Base-by-base conservation (phyloP, 177 flowering plant genomes). In the Vitis hybrid region DNA sequence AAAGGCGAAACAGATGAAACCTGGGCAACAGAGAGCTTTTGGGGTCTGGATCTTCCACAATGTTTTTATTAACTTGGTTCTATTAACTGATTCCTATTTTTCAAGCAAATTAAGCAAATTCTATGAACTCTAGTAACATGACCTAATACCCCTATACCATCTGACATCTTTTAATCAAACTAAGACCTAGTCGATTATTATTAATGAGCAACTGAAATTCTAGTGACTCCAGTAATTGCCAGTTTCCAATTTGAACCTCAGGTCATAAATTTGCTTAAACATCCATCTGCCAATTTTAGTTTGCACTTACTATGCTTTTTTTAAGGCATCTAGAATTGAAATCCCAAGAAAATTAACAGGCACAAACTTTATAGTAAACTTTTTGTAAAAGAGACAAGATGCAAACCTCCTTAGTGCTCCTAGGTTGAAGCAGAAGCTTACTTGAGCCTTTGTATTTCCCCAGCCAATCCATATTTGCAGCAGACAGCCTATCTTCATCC, bases 401-500 rank as follows among this genome's bases (percentile, higher is more conserved):
- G 31, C 48, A 50, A 76, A 94, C 99, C 94, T 94, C 94, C 51
- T 90, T 79, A 59, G 97, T 84, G 85, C 63, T 89, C 71, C 82
- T 81, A 58, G 99, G 99, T 66, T 77, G 88, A 29, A 95, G 88
- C 84, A 92, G 73, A 65, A 95, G 88, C 85, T 87, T 88, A 75
- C 99, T 93, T 19, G 92, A 87, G 65, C 99, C 99, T 74, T 77
- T 84, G 73, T 87, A 89, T 71, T 95, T 92, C 16, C 76, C 64
- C 98, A 91, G 85, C 97, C 99, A 95, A 88, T 91, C 98, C 9
- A 78, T 78, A 75, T 95, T 95, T 33, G 96, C 97, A 74, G 74
- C 66, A 56, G 69, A 58, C 72, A 92, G 78, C 73, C 74, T 76
- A 51, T 90, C 97, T 74, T 84, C 89, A 69, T 92, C 99, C 75